These are phyloP conservation scores for Amanita subjunquillea DNA, from an alignment of 768 basidiomycete species.

Conservation along the genomic window DNA sequence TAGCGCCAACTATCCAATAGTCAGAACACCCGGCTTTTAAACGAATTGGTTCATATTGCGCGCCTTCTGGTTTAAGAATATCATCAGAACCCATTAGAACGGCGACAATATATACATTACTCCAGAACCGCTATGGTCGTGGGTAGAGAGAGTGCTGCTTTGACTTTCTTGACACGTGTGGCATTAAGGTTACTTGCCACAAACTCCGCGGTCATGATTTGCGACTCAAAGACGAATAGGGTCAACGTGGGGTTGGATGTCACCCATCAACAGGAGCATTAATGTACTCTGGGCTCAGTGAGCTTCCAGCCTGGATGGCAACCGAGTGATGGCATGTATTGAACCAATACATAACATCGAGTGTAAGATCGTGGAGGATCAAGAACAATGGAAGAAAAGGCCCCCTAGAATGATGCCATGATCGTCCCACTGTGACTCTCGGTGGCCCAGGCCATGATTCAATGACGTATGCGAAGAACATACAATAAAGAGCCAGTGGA, in stretches of 20 bases:
- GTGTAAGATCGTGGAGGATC: too few relatives aligned
- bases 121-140: neutral
- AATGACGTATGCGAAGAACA: too few relatives aligned
- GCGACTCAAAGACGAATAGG: neutral
- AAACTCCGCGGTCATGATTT: conserved; percentile 3
- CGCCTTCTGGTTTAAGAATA: neutral
- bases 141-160: neutral
- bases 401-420: too few relatives aligned
- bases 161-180: conserved; percentile 1
- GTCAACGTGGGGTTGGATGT: neutral
- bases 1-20: neutral
- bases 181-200: neutral
- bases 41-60: neutral
- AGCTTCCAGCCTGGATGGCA: too few relatives aligned
- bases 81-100: neutral
- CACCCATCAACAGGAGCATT: neutral
- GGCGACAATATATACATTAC: neutral
- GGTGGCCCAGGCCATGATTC: too few relatives aligned
- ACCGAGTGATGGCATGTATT: too few relatives aligned
- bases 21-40: neutral
- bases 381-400: too few relatives aligned
- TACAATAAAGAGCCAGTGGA: too few relatives aligned
- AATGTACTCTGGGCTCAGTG: too few relatives aligned
- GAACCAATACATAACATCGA: too few relatives aligned
- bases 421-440: too few relatives aligned